Conservation (phyloP, 192 early-diverging fungal genomes). For the Coemansia sp. region DNA sequence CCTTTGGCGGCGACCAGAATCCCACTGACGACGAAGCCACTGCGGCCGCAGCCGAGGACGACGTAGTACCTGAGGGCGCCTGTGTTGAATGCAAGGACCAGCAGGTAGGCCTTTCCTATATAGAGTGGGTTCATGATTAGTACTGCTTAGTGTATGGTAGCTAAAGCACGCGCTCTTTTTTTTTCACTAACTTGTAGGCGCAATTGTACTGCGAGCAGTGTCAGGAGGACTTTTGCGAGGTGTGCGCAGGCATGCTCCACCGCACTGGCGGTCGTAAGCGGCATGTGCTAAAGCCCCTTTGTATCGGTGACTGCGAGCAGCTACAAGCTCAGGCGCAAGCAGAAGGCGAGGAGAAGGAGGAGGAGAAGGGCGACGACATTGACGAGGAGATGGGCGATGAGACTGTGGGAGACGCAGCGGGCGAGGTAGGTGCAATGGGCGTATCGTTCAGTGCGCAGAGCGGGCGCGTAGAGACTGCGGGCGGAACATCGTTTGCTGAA, state of each 20-base stretch:
- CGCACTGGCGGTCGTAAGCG: conserved; percentile 72
- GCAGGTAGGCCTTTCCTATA: conserved; percentile 37
- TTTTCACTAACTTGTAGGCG: conserved; percentile 25
- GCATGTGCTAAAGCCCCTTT: conserved; percentile 58
- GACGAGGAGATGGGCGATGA: conserved; percentile 10
- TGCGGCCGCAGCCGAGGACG: conserved; percentile 11
- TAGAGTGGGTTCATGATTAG: not conserved
- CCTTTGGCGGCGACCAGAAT: conserved; percentile 10
- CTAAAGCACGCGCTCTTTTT: not conserved
- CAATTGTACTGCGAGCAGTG: conserved; percentile 76
- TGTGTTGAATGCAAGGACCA: conserved; percentile 92
- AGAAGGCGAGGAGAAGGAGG: not conserved
- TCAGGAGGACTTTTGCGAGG: conserved; percentile 87
- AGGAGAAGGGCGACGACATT: not conserved
- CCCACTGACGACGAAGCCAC: conserved; percentile 10
- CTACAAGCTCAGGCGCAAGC: conserved; percentile 13
- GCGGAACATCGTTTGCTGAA: conserved; percentile 66
- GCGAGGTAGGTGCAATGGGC: conserved; percentile 42
- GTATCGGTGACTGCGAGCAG: conserved; percentile 15
- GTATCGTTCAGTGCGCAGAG: conserved; percentile 48
- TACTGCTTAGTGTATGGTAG: not conserved
- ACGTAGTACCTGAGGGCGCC: conserved; percentile 66
- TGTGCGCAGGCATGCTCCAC: conserved; percentile 87
- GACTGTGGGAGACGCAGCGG: not conserved
- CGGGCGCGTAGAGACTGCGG: conserved; percentile 44